Base-by-base conservation (phyloP, 768 basidiomycete genomes). In the Fistulinella prunicolor region DNA sequence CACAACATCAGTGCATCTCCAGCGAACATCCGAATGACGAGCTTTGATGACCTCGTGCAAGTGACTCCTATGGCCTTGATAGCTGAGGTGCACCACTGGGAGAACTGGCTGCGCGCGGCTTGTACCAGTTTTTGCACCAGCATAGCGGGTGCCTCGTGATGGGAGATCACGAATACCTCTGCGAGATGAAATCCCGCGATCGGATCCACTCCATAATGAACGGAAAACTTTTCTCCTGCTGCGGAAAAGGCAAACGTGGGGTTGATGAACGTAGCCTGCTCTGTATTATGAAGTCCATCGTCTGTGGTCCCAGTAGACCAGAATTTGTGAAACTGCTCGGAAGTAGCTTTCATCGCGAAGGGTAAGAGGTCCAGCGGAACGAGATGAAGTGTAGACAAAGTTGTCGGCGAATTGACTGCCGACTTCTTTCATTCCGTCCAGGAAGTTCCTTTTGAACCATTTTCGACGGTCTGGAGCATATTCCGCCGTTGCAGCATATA, bases 161-260 rank as follows among this genome's bases (percentile, higher is more conserved):
- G 37, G 17, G 46, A 38, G 20, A 47, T 42, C 10, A 55, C 56
- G 19, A 67, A 46, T 12, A 44, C 35, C 30, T 68, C 63, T n/a
- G 63, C 68, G 13, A 65, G 57, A 51, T 68, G 65, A 38, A 69
- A 67, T 23, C 66, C 66, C 3, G 51, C 46, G 4, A 67, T 44
- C 10, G 66, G 61, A 42, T 67, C 68, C 8, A 46, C 51, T 16
- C 58, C 68, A 39, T 64, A 69, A 32, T 66, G 68, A 3, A 66
- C 55, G 17, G 59, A 39, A 8, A 63, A 65, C 39, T 48, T 38
- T 0, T 66, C 57, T 16, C 57, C 48, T 2, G 54, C 42, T 13
- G 37, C 12, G 19, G 66, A 68, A 23, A 62, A 67, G 1, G 50
- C 55, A 10, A 67, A 68, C 9, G 66, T 69, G 1, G 65, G 66